Base-by-base conservation (phyloP, 2,329 filamentous ascomycete species). In the Ophiosphaerella korrae region DNA sequence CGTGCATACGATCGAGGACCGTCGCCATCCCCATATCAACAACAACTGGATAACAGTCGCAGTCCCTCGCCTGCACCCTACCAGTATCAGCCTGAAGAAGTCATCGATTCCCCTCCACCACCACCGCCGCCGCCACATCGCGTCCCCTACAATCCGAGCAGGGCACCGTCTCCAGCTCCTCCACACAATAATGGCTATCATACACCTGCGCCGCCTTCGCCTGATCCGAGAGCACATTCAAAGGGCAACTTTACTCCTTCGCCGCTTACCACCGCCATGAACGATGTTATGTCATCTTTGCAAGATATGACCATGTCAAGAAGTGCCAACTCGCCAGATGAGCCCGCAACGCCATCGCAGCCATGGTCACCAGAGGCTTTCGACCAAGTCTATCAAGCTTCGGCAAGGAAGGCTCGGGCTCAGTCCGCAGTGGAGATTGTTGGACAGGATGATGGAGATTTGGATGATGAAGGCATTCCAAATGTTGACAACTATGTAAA, bases 321-420 rank as follows among this genome's bases (percentile, higher is more conserved):
- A 36, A 81, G 82, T 48, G 76, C 81, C 18, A 74, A 76, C 26
- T 78, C 79, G 55, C 64, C 79, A 12, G 81, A 83, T 31, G 81
- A 83, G 24, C 81, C 84, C 1, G 80, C 84, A 36, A 77, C 82
- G 0, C 78, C 83, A 0, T 74, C 86, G 7, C 85, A 91, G 66
- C 87, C 92, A 4, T 99, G 94, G 94, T 94, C 92, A 0, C 92
- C 92, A 0, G 92, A 96, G 64, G 90, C 88, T 7, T 97, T 95
- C 65, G 88, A 87, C 55, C 76, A 82, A 45, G 74, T 80, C 5
- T 77, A 79, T 40, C 67, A 70, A n/a, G 71, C 72, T 14, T 76
- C 75, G 9, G 73, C 56, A 37, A 73, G 56, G 67, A 73, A 53
- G 66, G 68, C 53, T 65, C 68, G 74, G 59, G 58, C 92, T 0